Evolutionary conservation across 441 rosid species (phyloP), one percentile per base, ranked within the genome.

Genomic region (Macaranga tanarius): DNA sequence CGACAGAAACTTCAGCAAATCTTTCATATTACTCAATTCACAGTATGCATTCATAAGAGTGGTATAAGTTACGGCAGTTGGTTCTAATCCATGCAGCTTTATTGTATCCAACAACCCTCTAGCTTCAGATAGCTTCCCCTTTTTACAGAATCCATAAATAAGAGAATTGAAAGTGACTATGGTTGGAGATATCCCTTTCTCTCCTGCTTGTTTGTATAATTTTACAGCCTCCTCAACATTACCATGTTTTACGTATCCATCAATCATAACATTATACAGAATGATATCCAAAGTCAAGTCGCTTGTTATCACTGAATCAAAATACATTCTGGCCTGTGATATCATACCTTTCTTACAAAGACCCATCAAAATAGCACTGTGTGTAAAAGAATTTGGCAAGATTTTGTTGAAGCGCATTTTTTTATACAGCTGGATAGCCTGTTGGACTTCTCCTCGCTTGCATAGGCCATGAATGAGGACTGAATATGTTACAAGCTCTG

Each of bases 91-190:
- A 75, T 83, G 65, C 62, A 56, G 66, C 81, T 81, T 83, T 40
- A 90, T 90, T 59, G 17, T 81, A 65, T 85, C 82, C 69, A 90
- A 66, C 74, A 82, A 72, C 75, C 68, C 72, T 77, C 83, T 81
- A 71, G 95, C 93, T 80, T 86, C 83, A n/a, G 74, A 73, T 45
- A 86, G 34, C 65, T 71, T 85, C 74, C 72, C 47, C 8, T 42
- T 81, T 84, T 78, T 87, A 86, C 96, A 92, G 72, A 86, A 81
- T 61, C 92, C 94, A 63, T 86, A 72, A 38, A 92, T 85, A 71
- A 92, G 86, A 77, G 93, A 84, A 85, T 92, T 92, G 75, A 87
- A 89, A 70, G 97, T 92, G 44, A 87, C 85, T 38, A 79, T 63
- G 34, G 60, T 90, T 52, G 97, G 96, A 80, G 77, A 61, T 77